Evolutionary conservation across 495 filamentous ascomycete genomes (phyloP), one percentile per base, ranked within the genome.

Genomic region (Neurospora sublineolata): DNA sequence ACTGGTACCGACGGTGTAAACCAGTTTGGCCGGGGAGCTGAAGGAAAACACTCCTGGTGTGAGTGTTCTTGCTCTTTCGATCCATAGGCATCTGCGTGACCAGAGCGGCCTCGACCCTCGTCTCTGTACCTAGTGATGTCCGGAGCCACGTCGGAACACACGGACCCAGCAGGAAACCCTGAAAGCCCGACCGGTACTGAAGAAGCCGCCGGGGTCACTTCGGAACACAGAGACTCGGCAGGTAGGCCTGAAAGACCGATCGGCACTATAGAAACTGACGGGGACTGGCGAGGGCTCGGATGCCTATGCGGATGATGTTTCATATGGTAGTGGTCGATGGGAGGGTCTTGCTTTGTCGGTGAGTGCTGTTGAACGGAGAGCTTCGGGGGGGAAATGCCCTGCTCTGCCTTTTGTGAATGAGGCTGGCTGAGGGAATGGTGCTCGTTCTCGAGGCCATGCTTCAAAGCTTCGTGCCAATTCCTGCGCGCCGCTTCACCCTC

Each of bases 251-350:
- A 44, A 46, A 46, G n/a, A 1, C 42, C 42, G 42, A 23, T n/a
- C 2, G 9, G 42, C 9, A 46, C 42, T 12, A n/a, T 1, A 23
- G n/a, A 46, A 2, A 10, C 4, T 23, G 42, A 23, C 1, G 3
- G n/a, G 0, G n/a, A 1, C n/a, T 20, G n/a, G 4, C 0, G 3
- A 23, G 44, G 10, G 4, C 0, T 4, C 4, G 44, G 44, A 12
- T 52, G 44, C n/a, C 44, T 4, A 11, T 23, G 44, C 44, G 0
- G 3, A 23, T 20, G 3, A 11, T 46, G 42, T 18, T 46, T 20
- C 18, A 12, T 1, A 4, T 23, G 9, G 5, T 9, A 46, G 3
- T 9, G 10, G n/a, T 1, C 7, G n/a, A 0, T 46, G 9, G n/a
- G 3, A 4, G n/a, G n/a, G 5, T 20, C 23, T 1, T 20, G n/a